Base-by-base conservation (phyloP, 2,329 filamentous ascomycete species). In the Colletotrichum echinochloae region DNA sequence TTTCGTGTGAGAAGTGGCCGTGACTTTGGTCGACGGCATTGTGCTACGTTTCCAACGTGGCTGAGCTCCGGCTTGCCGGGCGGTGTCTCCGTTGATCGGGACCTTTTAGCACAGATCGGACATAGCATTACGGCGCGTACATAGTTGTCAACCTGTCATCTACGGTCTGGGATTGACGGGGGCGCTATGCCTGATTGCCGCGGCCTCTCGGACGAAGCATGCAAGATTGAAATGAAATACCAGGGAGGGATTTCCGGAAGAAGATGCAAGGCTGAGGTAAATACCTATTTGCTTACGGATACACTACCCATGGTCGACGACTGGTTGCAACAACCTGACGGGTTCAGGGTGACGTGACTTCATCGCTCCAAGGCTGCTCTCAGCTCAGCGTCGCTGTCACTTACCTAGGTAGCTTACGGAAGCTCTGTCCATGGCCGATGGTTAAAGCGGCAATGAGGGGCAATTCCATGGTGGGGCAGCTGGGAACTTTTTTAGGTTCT, bases 381-480 rank as follows among this genome's bases (percentile, higher is more conserved):
- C 59, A 71, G 68, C 54, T 66, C 68, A 62, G 63, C 60, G 64
- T 39, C 44, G 64, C 35, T 52, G 37, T 46, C 44, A 48, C 39
- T n/a, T 39, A n/a, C n/a, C n/a, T n/a, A n/a, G n/a, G n/a, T n/a
- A 71, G 68, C 65, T 71, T 18, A 41, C 26, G 57, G 57, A 63
- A 71, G 64, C 68, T 71, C 57, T 60, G 35, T 63, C 33, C n/a
- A 68, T 90, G 84, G 5, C 26, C 84, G 3, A 60, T 12, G 55
- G 23, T 73, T 91, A 89, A 55, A 92, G 88, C 52, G 91, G 90
- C 74, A 91, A 92, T 14, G 90, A n/a, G 83, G 87, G 77, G 88
- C 92, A 74, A 83, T 83, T 14, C 83, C 18, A 87, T 79, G 65
- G 88, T 86, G 51, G 92, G 84, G 77, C 91, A 91, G 75, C 83